Evolutionary conservation across 1,284 basidiomycete species (phyloP).

Genomic region (Cryptococcus amylolentus): DNA sequence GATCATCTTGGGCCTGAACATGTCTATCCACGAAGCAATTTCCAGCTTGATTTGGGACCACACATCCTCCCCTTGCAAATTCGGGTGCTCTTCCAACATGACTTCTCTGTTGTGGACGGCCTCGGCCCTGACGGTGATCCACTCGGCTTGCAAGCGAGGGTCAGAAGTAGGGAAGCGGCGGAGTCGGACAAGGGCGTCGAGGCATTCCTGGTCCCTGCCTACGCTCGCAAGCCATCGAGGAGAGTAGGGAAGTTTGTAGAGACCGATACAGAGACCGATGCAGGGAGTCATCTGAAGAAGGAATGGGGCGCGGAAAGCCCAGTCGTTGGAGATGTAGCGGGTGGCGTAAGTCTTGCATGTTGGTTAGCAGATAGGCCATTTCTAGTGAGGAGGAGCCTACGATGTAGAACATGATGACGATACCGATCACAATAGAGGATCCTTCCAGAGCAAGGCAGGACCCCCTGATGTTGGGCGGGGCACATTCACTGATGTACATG

Average conservation of each 20-base stretch:
- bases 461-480: conserved; percentile 58
- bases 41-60: conserved; percentile 22
- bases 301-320: conserved; percentile 36
- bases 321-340: conserved; percentile 14
- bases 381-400: conserved; percentile 11
- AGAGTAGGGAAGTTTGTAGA: conserved; percentile 53
- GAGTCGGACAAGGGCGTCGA: conserved; percentile 31
- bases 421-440: conserved; percentile 64
- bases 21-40: conserved; percentile 20
- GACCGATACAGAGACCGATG: conserved; percentile 44
- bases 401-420: conserved; percentile 15
- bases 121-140: conserved; percentile 42
- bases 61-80: conserved; percentile 8
- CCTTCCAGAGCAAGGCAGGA: conserved; percentile 73
- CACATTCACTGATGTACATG: conserved; percentile 44
- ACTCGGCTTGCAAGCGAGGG: conserved; percentile 41
- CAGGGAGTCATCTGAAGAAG: conserved; percentile 35
- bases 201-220: conserved; percentile 34
- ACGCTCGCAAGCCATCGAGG: conserved; percentile 59
- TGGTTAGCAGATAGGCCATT: not conserved
- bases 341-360: conserved; percentile 18
- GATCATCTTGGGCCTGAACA: conserved; percentile 23
- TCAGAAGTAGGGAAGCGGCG: conserved; percentile 32
- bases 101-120: conserved; percentile 21
- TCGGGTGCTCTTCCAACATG: conserved; percentile 16